Base-by-base conservation (phyloP, 2,329 filamentous ascomycete genomes). In the Colletotrichum sp. region DNA sequence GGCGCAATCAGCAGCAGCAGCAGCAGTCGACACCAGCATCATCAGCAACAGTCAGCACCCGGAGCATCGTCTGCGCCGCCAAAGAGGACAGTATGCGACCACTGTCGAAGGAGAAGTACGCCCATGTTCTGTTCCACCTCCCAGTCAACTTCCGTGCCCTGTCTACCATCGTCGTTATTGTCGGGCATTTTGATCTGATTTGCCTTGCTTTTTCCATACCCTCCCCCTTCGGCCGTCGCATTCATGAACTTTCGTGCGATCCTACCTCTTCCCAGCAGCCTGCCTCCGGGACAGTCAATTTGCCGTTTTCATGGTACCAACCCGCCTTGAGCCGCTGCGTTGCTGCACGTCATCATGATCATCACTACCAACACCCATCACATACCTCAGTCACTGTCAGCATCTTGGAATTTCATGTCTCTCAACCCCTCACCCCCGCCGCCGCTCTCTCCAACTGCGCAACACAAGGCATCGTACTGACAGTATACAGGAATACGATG, bases 31-130 rank as follows among this genome's bases (percentile, higher is more conserved):
- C 65, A 52, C 18, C 69, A 61, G 39, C 69, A 71, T 22, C 68
- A 66, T 18, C 60, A 65, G 18, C 64, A 76, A 65, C 74, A 76
- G 64, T 69, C 70, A 67, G 73, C 43, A 13, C n/a, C 43, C 43
- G 43, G 43, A 52, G 43, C n/a, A 52, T 52, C 43, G 43, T 52
- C 43, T 52, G 43, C 77, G 34, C 74, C 74, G 56, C 56, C 78
- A 30, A 84, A 83, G 75, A 83, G 86, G 48, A 87, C 83, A 34
- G 86, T 88, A 39, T 88, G 86, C 78, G 86, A 88, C 75, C 85
- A 88, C 77, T 88, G 86, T 79, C 84, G 86, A 69, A 80, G 85
- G 78, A 82, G 86, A 77, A 81, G 86, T 87, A 83, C 76, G 85
- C 43, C 43, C 43, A 52, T 52, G 43, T 52, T 52, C 82, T 48